Evolutionary conservation across 1,284 basidiomycete species (phyloP).

Genomic region (Ceratobasidium sp.): DNA sequence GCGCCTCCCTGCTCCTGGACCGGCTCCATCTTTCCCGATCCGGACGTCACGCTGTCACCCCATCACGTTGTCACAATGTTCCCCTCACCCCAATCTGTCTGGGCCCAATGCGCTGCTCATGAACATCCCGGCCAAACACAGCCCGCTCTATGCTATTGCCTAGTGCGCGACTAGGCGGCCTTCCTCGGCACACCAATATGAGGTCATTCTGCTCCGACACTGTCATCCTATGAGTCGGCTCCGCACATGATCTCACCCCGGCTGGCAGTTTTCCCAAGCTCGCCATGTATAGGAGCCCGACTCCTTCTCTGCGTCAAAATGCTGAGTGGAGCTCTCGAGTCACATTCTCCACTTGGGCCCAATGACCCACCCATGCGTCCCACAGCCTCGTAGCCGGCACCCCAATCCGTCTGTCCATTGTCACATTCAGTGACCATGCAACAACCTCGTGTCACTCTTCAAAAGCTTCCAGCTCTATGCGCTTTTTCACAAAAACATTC

Average conservation of each 20-base stretch:
- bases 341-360: not conserved
- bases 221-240: not conserved
- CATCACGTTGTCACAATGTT: not conserved
- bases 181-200: constrained; percentile 4
- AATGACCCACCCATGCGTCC: not conserved
- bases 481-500: too few relatives aligned
- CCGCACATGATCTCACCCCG: not conserved
- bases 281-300: not conserved
- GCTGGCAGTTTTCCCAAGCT: not conserved
- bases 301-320: not conserved
- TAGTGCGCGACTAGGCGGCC: not conserved
- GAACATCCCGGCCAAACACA: constrained; percentile 10
- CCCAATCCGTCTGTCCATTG: too few relatives aligned
- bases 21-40: not conserved
- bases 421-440: too few relatives aligned
- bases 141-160: constrained; percentile 1
- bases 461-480: too few relatives aligned
- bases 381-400: too few relatives aligned
- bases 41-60: not conserved
- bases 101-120: not conserved
- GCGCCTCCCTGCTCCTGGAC: not conserved
- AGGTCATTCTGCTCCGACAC: constrained; percentile 10
- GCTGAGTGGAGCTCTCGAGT: not conserved
- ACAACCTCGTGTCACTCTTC: too few relatives aligned
- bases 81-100: constrained; percentile 7